These are phyloP conservation scores for Trichoderma citrinoviride DNA, from an alignment of 2,329 filamentous ascomycete genomes.

Conservation along the genomic window DNA sequence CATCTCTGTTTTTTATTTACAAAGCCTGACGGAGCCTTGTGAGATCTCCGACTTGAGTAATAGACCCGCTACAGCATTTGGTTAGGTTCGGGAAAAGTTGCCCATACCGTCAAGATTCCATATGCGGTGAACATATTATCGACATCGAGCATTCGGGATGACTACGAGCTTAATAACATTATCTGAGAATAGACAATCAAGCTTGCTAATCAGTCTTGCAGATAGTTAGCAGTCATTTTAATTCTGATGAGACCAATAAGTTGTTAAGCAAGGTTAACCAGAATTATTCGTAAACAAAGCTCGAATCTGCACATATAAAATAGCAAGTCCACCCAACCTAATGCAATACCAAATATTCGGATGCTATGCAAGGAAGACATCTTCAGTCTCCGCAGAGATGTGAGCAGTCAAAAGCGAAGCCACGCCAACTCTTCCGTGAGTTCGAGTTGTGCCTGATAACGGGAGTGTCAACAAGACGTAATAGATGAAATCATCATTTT, in stretches of 20 bases:
- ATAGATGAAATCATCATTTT: neutral
- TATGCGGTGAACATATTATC: neutral
- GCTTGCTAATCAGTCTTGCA: neutral
- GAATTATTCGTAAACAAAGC: too few relatives aligned
- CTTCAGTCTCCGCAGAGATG: neutral
- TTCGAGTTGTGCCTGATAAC: neutral
- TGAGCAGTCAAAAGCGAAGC: neutral
- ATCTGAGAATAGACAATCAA: neutral
- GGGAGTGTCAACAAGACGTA: neutral
- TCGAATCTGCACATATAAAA: too few relatives aligned
- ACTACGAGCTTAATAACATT: neutral
- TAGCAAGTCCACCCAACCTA: too few relatives aligned
- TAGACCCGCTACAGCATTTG: neutral
- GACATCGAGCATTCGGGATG: neutral
- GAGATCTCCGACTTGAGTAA: too few relatives aligned
- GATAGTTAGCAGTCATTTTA: neutral
- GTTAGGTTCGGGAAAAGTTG: neutral
- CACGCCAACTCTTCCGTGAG: neutral
- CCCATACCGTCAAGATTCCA: neutral
- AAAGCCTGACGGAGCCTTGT: too few relatives aligned
- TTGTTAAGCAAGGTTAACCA: too few relatives aligned
- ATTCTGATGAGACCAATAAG: too few relatives aligned
- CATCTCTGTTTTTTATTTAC: too few relatives aligned
- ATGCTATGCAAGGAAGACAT: neutral
- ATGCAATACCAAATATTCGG: conserved; percentile 20